A percentile compares a stretch with the other conserved stretches of the same genome.
Conservation (phyloP, 768 basidiomycete species). For the Phallus indusiatus region DNA sequence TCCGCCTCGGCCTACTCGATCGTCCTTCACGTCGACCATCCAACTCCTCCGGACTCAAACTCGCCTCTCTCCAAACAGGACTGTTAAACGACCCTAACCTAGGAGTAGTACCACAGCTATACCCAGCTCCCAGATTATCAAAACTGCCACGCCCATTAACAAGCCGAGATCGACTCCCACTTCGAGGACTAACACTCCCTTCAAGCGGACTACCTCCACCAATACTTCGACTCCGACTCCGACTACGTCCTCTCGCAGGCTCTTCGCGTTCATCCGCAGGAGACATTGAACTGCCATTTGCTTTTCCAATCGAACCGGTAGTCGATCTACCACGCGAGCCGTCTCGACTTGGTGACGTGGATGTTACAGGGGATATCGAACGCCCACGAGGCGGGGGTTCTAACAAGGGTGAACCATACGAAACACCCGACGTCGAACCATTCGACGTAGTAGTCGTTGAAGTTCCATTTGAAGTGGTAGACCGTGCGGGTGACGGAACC, state of each 20-base stretch:
- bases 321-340: background rate
- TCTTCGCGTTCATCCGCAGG: constrained; percentile 6
- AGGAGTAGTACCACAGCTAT: constrained; percentile 29
- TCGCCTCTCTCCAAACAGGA: constrained; percentile 12
- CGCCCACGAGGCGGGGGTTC: constrained; percentile 5
- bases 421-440: background rate
- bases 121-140: constrained; percentile 16
- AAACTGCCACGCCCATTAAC: background rate
- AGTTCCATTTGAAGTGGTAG: background rate
- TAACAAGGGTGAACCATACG: constrained; percentile 4
- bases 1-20: background rate
- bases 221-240: constrained; percentile 7
- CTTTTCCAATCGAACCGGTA: background rate
- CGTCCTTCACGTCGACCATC: background rate
- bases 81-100: constrained; percentile 33
- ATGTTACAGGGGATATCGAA: constrained; percentile 4
- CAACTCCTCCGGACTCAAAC: constrained; percentile 21
- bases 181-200: constrained; percentile 6
- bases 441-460: background rate
- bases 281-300: background rate
- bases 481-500: background rate
- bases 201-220: background rate
- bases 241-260: constrained; percentile 3
- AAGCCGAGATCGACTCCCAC: constrained; percentile 1
- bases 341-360: background rate